Evolutionary conservation across 768 basidiomycete genomes (phyloP).

Genomic region (Russula earlei): DNA sequence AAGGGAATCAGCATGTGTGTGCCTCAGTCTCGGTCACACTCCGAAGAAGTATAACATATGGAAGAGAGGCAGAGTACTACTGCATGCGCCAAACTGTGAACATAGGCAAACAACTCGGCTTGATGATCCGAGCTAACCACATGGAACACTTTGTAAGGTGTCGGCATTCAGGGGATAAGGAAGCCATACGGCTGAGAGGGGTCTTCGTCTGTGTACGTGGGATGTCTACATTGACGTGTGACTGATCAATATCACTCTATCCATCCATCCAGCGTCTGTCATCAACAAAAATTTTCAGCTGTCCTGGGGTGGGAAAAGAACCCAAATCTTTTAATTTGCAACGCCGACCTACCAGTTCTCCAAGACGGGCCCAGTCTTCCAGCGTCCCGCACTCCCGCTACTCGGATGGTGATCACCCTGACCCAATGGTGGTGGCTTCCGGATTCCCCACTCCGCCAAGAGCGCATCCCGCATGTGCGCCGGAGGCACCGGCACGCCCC

Average conservation of each 20-base stretch:
- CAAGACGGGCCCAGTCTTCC: slow-evolving; percentile 13
- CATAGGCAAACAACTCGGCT: too few relatives aligned
- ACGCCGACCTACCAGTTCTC: slow-evolving; percentile 1
- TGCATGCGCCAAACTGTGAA: background rate
- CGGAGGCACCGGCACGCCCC: slow-evolving; percentile 3
- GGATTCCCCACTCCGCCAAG: slow-evolving; percentile 15
- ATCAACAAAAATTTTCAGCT: background rate
- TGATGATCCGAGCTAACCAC: background rate
- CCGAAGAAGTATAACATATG: background rate
- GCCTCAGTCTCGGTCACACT: background rate
- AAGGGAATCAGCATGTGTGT: background rate
- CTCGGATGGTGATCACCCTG: background rate
- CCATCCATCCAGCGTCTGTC: background rate
- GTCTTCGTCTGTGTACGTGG: background rate
- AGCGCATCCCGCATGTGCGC: slow-evolving; percentile 12
- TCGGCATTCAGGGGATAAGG: too few relatives aligned
- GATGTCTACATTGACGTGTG: background rate
- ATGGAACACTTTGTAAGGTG: background rate
- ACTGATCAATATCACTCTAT: background rate
- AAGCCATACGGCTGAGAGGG: background rate
- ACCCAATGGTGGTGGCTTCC: background rate
- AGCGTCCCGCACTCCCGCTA: background rate
- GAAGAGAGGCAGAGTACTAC: background rate
- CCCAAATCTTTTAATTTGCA: background rate
- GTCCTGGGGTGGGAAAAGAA: background rate